Evolutionary conservation across 2,329 filamentous ascomycete genomes (phyloP).

Genomic region (Nothopassalora personata): DNA sequence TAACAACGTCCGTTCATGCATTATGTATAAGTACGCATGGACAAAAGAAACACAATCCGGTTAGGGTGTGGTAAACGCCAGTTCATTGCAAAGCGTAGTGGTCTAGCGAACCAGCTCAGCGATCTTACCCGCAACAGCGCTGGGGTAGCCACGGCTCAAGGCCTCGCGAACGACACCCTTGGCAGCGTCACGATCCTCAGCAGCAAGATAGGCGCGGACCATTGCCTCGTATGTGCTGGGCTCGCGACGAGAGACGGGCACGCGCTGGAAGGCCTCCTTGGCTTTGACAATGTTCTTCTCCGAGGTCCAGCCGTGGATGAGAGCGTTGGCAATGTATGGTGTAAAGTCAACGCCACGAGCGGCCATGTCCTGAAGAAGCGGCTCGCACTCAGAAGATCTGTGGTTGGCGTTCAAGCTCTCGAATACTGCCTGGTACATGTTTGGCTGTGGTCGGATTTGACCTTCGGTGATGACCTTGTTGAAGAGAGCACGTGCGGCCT

Average conservation of each 20-base stretch:
- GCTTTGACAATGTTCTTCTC: conserved; percentile 76
- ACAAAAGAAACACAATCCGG: conserved; percentile 6
- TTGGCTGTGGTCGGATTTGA: conserved; percentile 68
- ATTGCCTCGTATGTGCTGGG: conserved; percentile 98
- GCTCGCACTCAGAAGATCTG: conserved; percentile 63
- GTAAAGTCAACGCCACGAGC: conserved; percentile 73
- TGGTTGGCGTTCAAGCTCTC: conserved; percentile 97
- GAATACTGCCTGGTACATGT: conserved; percentile 92
- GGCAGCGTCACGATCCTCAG: conserved; percentile 72
- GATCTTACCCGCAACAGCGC: conserved; percentile 88
- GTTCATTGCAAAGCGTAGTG: conserved; percentile 2
- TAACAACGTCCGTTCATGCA: conserved; percentile 9
- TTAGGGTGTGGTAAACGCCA: neutral
- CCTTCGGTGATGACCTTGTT: conserved; percentile 68
- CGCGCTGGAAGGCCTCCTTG: conserved; percentile 70
- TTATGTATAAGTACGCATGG: conserved; percentile 2
- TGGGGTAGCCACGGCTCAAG: conserved; percentile 81
- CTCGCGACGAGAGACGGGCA: conserved; percentile 74
- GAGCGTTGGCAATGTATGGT: conserved; percentile 94
- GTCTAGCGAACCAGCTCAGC: conserved; percentile 64
- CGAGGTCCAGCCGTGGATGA: conserved; percentile 93
- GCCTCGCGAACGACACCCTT: conserved; percentile 82
- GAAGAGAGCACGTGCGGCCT: conserved; percentile 74
- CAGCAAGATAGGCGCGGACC: conserved; percentile 85
- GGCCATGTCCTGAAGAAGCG: conserved; percentile 71